Evolutionary conservation across 2,329 filamentous ascomycete genomes (phyloP), one percentile per base, ranked within the genome.

Genomic region (Pyrenophora teres): DNA sequence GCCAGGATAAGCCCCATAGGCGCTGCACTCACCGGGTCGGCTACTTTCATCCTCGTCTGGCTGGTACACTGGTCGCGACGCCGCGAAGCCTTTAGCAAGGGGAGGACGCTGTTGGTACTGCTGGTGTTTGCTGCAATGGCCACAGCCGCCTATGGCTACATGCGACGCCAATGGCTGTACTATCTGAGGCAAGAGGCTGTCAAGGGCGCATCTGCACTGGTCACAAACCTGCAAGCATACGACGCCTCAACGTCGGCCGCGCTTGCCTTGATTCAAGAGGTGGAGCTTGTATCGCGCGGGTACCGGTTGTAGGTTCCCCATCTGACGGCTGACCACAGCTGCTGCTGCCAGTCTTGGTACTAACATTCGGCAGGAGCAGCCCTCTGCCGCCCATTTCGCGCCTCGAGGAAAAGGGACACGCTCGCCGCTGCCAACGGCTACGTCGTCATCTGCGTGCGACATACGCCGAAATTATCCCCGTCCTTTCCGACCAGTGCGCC

Each of bases 321-420:
- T 21, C 40, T 16, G 23, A n/a, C 39, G 46, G 48, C 42, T 23
- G 7, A 23, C 49, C 50, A 40, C 52, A 58, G 13, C 43, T 12
- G 16, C 16, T 12, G 10, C n/a, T 30, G 18, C 30, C 21, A 40
- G 67, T 56, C 62, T 23, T 25, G 23, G 23, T 25, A 56, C 60
- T 65, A 54, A 73, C 65, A 46, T 33, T 52, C 12, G 35, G 47
- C 65, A 95, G 90, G 76, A 96, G 90, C 79, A 88, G 86, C 13
- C 93, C 92, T 19, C 77, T 97, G 31, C 93, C 94, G 6, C 94
- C 94, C n/a, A 88, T 97, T 54, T 95, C 89, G 60, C 86, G 93
- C 39, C 80, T 99, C 27, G 94, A 99, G 71, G 91, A 95, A 62
- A 86, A 86, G 54, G 85, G 85, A 37, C 89, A 95, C 70, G 83